phyloP scores from a whole-genome alignment of 1,284 basidiomycete genomes.

The Cutaneotrichosporon cutaneum region DNA sequence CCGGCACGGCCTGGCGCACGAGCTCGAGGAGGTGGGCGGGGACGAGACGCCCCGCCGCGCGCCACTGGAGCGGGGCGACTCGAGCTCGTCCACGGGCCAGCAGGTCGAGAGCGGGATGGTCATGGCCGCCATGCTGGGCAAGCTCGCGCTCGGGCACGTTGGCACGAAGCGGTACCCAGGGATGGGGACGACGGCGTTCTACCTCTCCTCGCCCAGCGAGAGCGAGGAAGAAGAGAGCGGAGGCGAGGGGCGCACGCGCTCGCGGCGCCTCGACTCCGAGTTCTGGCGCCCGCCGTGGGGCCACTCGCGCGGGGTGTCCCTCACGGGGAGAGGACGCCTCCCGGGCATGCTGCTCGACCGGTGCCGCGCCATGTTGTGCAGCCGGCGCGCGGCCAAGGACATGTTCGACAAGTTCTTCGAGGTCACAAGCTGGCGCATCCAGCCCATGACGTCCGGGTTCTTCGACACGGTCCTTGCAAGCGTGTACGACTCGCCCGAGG shows the following conservation, averaged over 20 bases:
- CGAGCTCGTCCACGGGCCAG: not conserved
- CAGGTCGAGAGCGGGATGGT: slow-evolving; percentile 13
- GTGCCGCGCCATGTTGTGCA: slow-evolving; percentile 20
- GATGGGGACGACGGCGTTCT: slow-evolving; percentile 26
- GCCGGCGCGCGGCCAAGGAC: slow-evolving; percentile 20
- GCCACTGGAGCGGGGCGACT: not conserved
- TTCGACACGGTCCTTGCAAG: slow-evolving; percentile 25
- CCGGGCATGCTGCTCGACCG: slow-evolving; percentile 23
- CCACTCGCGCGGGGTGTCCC: slow-evolving; percentile 12
- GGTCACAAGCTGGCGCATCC: slow-evolving; percentile 21
- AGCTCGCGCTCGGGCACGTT: slow-evolving; percentile 20
- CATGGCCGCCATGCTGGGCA: slow-evolving; percentile 26
- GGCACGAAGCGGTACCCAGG: slow-evolving; percentile 21
- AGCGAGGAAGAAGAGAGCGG: slow-evolving; percentile 19
- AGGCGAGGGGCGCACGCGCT: slow-evolving; percentile 1
- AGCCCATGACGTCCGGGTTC: slow-evolving; percentile 25
- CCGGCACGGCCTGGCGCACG: slow-evolving; percentile 18
- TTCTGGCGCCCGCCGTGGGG: slow-evolving; percentile 20
- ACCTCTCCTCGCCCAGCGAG: slow-evolving; percentile 17
- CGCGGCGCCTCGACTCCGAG: slow-evolving; percentile 9
- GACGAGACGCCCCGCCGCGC: slow-evolving; percentile 4
- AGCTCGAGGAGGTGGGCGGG: slow-evolving; percentile 3
- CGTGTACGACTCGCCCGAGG: slow-evolving; percentile 24
- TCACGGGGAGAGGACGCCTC: slow-evolving; percentile 17
- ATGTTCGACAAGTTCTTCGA: slow-evolving; percentile 24